Evolutionary conservation across 176 grass and related monocot genomes (phyloP).

Genomic region (Triticum timopheevii): DNA sequence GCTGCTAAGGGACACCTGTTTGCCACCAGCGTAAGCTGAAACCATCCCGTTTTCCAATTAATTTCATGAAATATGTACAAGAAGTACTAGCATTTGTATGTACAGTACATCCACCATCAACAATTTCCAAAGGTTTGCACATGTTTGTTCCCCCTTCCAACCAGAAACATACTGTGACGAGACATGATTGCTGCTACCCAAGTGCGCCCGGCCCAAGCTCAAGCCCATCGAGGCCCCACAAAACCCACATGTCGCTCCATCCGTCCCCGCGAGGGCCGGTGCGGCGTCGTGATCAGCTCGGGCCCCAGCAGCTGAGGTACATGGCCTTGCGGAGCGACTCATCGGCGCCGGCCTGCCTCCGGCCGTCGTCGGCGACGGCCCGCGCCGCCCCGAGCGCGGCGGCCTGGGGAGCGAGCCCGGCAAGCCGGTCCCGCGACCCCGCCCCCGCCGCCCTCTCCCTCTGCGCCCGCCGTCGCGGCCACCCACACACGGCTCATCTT

Average conservation of each 20-base stretch:
- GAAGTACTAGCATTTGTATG: neutral
- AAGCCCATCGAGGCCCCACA: neutral
- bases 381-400: constrained; percentile 40
- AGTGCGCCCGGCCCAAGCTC: neutral
- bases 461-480: constrained; percentile 47
- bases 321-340: constrained; percentile 72
- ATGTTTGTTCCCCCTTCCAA: neutral
- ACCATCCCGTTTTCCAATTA: neutral
- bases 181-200: neutral
- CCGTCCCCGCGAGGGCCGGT: neutral
- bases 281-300: constrained; percentile 37
- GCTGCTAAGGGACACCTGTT: neutral
- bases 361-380: constrained; percentile 35
- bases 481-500: constrained; percentile 43
- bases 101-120: neutral
- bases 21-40: neutral
- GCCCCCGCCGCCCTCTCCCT: constrained; percentile 39
- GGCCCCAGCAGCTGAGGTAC: constrained; percentile 82
- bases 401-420: constrained; percentile 25
- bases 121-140: neutral
- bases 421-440: constrained; percentile 28
- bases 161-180: neutral
- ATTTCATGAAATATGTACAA: constrained; percentile 26
- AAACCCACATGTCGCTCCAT: neutral
- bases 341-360: constrained; percentile 50